Evolutionary conservation across 2,329 filamentous ascomycete genomes (phyloP).

Genomic region (Escovopsis weberi): DNA sequence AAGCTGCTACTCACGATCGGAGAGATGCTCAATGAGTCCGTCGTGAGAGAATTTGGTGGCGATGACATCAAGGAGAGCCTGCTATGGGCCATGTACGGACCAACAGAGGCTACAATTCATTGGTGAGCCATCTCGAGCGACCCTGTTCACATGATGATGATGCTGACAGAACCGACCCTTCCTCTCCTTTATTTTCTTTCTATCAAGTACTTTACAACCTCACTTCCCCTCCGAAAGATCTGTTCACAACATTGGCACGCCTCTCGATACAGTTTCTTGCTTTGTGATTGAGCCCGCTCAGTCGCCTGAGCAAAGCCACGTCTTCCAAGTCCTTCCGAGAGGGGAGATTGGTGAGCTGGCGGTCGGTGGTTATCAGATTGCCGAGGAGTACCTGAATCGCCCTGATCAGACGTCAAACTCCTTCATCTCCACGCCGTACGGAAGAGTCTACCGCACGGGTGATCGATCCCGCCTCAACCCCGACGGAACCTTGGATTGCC

Average conservation of each 20-base stretch:
- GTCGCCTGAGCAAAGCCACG: constrained; percentile 7
- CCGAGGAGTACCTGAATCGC: constrained; percentile 68
- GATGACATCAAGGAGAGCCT: constrained; percentile 39
- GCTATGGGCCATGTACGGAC: constrained; percentile 87
- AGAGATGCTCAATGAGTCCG: constrained; percentile 72
- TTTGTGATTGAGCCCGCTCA: constrained; percentile 46
- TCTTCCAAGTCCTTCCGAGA: constrained; percentile 41
- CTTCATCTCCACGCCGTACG: constrained; percentile 56
- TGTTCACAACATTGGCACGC: constrained; percentile 58
- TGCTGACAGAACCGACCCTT: no score
- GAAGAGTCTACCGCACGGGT: constrained; percentile 67
- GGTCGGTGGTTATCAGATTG: constrained; percentile 67
- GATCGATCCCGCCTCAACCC: constrained; percentile 60
- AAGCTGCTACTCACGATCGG: constrained; percentile 72
- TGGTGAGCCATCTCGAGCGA: constrained; percentile 29
- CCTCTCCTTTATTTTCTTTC: no score
- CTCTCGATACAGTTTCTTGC: constrained; percentile 67
- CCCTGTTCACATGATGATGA: no score
- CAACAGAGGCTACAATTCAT: constrained; percentile 84
- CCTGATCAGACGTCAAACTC: constrained; percentile 56
- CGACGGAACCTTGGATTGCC: constrained; percentile 63
- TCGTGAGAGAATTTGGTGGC: constrained; percentile 68
- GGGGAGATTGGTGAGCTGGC: constrained; percentile 68
- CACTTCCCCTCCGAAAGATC: constrained; percentile 40
- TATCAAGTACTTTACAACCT: constrained; percentile 50